Evolutionary conservation across 2,329 filamentous ascomycete genomes (phyloP), one percentile per base, ranked within the genome.

Genomic region (Penicillium sp.): DNA sequence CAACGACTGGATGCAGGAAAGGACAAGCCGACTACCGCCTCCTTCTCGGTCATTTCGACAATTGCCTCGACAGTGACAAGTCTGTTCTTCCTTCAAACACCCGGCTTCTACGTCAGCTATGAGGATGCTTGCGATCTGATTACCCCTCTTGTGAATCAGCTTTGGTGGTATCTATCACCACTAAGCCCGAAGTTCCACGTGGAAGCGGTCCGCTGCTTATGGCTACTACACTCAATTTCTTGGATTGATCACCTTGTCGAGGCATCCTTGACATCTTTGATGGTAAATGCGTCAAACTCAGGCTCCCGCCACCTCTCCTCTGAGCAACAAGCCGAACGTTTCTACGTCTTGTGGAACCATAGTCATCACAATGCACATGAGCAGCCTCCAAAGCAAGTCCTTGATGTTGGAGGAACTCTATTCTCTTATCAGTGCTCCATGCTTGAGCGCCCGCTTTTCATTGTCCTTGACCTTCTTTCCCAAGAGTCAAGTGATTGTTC

Each of bases 151-250:
- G 85, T 94, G 14, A 78, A 79, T 1, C 82, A 87, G 52, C 81
- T 93, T 0, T 99, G 94, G 94, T 72, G 77, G 5, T 91, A 90
- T 65, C 75, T 99, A 36, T 89, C 91, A 0, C 87, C 90, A n/a
- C 81, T 86, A 11, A 86, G 87, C 58, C 91, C 92, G 0, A 96
- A 96, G 68, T 95, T 93, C 62, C 94, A 97, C 67, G 92, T 99
- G 30, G 95, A 99, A 75, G 87, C 91, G 16, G 90, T 95, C 8
- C 85, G 89, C 53, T 88, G 86, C 62, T 77, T 99, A 36, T 96
- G 94, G 90, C 85, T 91, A 61, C 76, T 99, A 47, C 91, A 97
- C 23, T 82, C 85, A 0, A 81, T 96, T 11, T 83, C 87, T 1
- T 76, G 81, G 36, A 76, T 81, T 1, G 86, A 86, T 62, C 85